These are phyloP conservation scores for Hypoxylon rubiginosum DNA, from an alignment of 2,329 filamentous ascomycete genomes.

Conservation along the genomic window DNA sequence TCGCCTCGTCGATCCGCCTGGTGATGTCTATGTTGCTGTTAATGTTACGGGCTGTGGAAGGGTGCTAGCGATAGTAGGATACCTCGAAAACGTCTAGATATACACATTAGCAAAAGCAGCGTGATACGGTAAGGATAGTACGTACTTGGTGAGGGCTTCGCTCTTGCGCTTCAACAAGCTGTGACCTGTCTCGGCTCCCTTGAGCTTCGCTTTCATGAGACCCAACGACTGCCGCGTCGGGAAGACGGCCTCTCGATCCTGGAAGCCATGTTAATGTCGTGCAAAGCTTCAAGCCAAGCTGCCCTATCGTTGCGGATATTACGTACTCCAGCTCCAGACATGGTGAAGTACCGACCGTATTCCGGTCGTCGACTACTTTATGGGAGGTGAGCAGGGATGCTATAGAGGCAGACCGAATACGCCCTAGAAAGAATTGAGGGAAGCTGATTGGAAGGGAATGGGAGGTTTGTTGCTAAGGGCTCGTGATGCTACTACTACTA, in stretches of 20 bases:
- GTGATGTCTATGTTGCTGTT: constrained; percentile 80
- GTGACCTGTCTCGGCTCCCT: constrained; percentile 91
- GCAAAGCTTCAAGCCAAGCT: constrained; percentile 14
- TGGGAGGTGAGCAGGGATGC: neutral
- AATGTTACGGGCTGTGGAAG: constrained; percentile 2
- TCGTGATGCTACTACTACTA: constrained; percentile 31
- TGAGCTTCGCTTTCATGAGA: constrained; percentile 97
- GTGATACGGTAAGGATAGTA: constrained; percentile 26
- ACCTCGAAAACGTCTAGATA: constrained; percentile 86
- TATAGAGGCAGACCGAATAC: neutral
- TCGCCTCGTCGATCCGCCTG: constrained; percentile 96
- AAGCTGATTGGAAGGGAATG: constrained; percentile 18
- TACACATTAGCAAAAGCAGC: constrained; percentile 28
- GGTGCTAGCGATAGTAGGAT: constrained; percentile 45
- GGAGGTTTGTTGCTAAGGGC: constrained; percentile 14
- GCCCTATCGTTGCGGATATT: constrained; percentile 19
- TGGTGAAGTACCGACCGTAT: constrained; percentile 51
- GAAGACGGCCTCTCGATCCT: constrained; percentile 97
- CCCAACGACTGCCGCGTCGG: constrained; percentile 97
- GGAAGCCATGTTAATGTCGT: constrained; percentile 34
- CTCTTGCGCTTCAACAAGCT: constrained; percentile 97
- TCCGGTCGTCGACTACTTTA: neutral
- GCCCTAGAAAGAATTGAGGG: neutral
- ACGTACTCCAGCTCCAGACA: constrained; percentile 68
- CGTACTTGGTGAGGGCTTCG: constrained; percentile 95